Evolutionary conservation across 257 asterid genomes (phyloP).

Genomic region (Vinca minor): DNA sequence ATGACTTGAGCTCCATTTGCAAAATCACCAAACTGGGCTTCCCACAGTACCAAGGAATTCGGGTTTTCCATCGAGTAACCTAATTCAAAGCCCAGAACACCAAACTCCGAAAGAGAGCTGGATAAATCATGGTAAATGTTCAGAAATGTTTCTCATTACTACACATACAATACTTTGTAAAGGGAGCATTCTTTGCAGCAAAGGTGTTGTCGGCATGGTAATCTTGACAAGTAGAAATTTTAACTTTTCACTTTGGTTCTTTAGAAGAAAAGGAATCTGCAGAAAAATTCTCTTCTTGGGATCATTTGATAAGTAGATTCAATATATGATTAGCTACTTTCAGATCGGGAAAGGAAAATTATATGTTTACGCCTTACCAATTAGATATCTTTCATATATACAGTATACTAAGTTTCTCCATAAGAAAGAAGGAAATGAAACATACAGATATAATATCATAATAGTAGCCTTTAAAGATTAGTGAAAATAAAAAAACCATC

Average conservation of each 20-base stretch:
- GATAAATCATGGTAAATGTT: constrained; percentile 9
- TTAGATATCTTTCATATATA: background rate
- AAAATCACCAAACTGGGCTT: constrained; percentile 96
- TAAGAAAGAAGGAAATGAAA: background rate
- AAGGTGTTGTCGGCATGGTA: background rate
- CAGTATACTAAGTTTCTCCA: background rate
- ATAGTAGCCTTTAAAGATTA: background rate
- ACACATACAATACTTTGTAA: background rate
- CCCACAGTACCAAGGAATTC: constrained; percentile 87
- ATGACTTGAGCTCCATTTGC: constrained; percentile 91
- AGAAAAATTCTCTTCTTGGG: background rate
- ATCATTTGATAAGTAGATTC: background rate
- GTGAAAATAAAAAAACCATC: background rate
- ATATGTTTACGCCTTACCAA: background rate
- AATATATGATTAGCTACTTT: background rate
- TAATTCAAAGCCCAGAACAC: constrained; percentile 84
- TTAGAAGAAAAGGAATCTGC: background rate
- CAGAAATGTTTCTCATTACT: background rate
- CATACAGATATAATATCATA: background rate
- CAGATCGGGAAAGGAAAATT: background rate
- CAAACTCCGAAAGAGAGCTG: constrained; percentile 96
- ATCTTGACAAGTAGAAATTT: background rate
- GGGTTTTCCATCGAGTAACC: constrained; percentile 99
- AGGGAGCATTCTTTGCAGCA: background rate
- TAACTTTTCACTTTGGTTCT: background rate